Conservation (phyloP, 768 basidiomycete genomes). For the Phaeolepiota aurea region DNA sequence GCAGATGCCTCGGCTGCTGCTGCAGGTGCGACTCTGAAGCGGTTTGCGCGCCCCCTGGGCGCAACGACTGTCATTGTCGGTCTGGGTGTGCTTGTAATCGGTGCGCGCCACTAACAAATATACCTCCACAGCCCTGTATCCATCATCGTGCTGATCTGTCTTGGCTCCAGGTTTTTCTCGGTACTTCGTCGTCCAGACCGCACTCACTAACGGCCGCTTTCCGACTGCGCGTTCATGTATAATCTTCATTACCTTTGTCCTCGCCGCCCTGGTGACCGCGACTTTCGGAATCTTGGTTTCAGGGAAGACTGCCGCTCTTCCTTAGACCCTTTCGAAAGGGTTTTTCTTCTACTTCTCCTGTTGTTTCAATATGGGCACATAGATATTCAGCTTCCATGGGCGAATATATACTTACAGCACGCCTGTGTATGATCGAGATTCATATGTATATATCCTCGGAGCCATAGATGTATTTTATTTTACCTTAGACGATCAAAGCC, state of each 20-base stretch:
- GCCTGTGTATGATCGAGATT: no score
- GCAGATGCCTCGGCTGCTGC: constrained; percentile 15
- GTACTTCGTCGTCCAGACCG: constrained; percentile 30
- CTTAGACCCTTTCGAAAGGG: no score
- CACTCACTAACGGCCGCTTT: constrained; percentile 28
- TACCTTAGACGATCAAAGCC: no score
- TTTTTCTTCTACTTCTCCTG: no score
- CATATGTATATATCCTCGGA: no score
- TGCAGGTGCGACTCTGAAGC: neutral
- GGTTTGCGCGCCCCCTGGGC: constrained; percentile 33
- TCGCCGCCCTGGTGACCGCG: constrained; percentile 7
- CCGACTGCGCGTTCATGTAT: constrained; percentile 30
- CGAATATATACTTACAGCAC: no score
- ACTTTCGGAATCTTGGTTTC: constrained; percentile 1
- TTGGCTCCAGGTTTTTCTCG: constrained; percentile 24
- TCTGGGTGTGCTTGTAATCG: constrained; percentile 19
- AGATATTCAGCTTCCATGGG: no score
- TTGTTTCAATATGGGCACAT: no score
- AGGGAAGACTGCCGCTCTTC: no score
- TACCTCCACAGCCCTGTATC: neutral
- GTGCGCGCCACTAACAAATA: neutral
- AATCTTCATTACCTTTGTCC: constrained; percentile 17
- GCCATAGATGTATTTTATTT: no score
- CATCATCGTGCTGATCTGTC: no score
- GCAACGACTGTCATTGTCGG: constrained; percentile 27